Conservation (phyloP, 2,329 filamentous ascomycete genomes). For the Sclerotinia sclerotiorum region DNA sequence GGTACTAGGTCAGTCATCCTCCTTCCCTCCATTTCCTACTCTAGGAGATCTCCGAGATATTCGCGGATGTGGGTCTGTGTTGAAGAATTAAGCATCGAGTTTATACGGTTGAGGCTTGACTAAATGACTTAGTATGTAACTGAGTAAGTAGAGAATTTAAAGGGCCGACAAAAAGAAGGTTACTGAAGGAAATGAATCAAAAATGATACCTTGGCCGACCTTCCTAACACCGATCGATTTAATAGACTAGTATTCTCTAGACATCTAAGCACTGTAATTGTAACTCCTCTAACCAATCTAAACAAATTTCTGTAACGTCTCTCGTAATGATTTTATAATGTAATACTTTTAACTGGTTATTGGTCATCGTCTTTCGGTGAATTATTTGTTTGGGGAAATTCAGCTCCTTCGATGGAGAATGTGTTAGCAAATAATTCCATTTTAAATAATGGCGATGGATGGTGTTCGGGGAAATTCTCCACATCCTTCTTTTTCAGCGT, state of each 20-base stretch:
- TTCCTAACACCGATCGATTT: too few relatives aligned
- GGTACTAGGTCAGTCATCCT: background rate
- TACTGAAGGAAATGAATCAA: background rate
- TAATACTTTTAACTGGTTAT: background rate
- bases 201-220: background rate
- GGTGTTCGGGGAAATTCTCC: constrained; percentile 5
- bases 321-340: constrained; percentile 5
- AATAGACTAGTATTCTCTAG: too few relatives aligned
- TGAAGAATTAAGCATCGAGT: background rate
- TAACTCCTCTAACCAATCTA: background rate
- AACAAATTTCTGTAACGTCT: background rate
- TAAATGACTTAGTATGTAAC: background rate
- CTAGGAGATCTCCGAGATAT: background rate
- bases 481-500: background rate
- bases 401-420: background rate
- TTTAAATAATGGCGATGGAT: background rate
- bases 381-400: background rate
- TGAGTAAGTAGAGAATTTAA: background rate
- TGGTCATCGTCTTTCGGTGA: background rate
- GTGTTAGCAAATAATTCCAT: constrained; percentile 12
- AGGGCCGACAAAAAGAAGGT: constrained; percentile 3
- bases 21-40: background rate
- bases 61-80: background rate
- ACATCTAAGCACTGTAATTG: background rate
- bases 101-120: background rate